A percentile compares a stretch with the other conserved stretches of the same genome.
Evolutionary conservation across 257 asterid genomes (phyloP).

Genomic region (Primulina tabacum): DNA sequence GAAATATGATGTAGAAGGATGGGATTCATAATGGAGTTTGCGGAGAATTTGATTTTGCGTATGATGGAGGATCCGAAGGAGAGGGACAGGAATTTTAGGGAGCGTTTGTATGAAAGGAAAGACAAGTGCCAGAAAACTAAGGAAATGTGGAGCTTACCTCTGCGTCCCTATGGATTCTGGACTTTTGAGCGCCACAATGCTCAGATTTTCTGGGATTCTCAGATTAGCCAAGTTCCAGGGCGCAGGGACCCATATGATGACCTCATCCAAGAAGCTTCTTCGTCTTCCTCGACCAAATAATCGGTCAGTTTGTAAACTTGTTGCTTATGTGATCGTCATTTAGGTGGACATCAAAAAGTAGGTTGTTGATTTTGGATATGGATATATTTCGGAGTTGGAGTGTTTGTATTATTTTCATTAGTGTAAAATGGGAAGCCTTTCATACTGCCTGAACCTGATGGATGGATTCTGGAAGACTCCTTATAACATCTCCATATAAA

Average conservation of each 20-base stretch:
- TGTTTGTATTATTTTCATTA: not conserved
- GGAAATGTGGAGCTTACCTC: constrained; percentile 70
- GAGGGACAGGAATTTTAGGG: constrained; percentile 70
- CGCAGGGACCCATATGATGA: constrained; percentile 88
- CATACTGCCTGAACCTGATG: not conserved
- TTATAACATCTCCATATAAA: no score
- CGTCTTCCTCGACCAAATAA: constrained; percentile 37
- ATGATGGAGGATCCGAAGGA: constrained; percentile 82
- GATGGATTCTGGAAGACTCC: no score
- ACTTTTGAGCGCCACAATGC: constrained; percentile 80
- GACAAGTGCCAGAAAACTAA: constrained; percentile 50
- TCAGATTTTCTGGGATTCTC: constrained; percentile 61
- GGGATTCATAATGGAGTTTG: constrained; percentile 89
- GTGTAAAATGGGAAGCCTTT: not conserved
- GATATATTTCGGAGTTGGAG: no score
- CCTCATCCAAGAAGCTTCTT: constrained; percentile 42
- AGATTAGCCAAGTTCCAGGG: constrained; percentile 80
- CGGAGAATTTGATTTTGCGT: constrained; percentile 66
- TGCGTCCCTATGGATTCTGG: constrained; percentile 90
- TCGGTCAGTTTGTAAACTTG: constrained; percentile 23
- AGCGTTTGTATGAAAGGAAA: constrained; percentile 47
- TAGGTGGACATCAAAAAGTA: not conserved
- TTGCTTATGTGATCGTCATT: not conserved
- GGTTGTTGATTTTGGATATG: not conserved
- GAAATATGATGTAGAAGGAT: constrained; percentile 23